Evolutionary conservation across 495 filamentous ascomycete genomes (phyloP), one percentile per base, ranked within the genome.

Genomic region (Annulohypoxylon stygium): DNA sequence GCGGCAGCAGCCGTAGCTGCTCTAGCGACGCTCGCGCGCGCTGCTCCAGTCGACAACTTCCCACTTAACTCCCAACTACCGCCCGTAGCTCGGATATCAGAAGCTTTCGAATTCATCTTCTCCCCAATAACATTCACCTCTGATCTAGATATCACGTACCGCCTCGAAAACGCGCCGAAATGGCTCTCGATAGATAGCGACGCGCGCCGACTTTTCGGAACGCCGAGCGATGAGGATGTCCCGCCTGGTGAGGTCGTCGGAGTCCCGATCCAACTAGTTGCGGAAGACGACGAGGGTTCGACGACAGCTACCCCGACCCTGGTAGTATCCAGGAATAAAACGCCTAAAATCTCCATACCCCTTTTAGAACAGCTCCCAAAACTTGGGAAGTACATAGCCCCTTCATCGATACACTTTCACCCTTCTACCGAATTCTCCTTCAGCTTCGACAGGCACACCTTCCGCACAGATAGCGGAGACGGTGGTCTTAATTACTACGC

Each of bases 21-120:
- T 20, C 9, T 51, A 25, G 61, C 51, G 14, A 67, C 55, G 26
- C 60, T 75, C 18, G 72, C 34, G 9, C 30, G 51, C 43, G 67
- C 72, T 34, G 62, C 61, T 6, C 84, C 86, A 61, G 68, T 77
- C 62, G 82, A 90, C 57, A 87, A 87, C 39, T 91, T 93, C 59
- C 91, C 91, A 0, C 85, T 95, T 71, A 93, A 94, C 78, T 86
- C 91, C 4, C 92, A 96, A 76, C 85, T 94, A 10, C 92, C 92
- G 41, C 91, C 91, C 3, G 90, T 93, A 59, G 93, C 92, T 3
- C 87, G 91, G 61, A 83, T 90, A 5, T 86, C 85, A 8, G 70
- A 91, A 69, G 82, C 84, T 0, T 95, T 91, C 79, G 82, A 80
- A 39, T 95, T 94, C 80, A 81, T 84, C 41, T 92, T 95, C 77